Evolutionary conservation across 345 rosid genomes (phyloP), one percentile per base, ranked within the genome.

Genomic region (Hibiscus mutabilis): DNA sequence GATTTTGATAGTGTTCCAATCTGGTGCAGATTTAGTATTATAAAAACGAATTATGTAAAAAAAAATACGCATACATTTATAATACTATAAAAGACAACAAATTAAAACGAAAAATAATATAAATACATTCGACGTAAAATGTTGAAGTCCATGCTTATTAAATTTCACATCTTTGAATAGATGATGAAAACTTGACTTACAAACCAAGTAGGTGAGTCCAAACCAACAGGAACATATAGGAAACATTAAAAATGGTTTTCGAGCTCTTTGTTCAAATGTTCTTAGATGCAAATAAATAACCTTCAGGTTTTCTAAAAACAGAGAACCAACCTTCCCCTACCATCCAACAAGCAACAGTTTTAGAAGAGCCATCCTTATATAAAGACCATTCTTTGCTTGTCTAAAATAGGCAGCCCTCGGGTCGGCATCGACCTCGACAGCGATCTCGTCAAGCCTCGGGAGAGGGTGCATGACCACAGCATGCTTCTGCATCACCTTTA

Each of bases 331-430:
- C 55, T 1, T 15, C 10, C 19, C 33, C 76, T 73, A 81, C 82
- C 82, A 83, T 15, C 82, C 84, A 2, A 83, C 73, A 52, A 78
- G 80, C 4, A 74, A 72, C 42, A 79, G 49, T 59, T 80, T 74
- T 77, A 92, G 76, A 72, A 92, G 97, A 75, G 99, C 98, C 99
- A 95, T 92, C 72, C 99, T 77, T 19, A 95, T 92, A 74, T 85
- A 90, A 63, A 95, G 96, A 58, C 98, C 98, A 31, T 95, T 95
- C 94, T 90, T 92, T 37, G 97, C 98, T 86, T 95, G 99, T 82
- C 99, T 89, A 71, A 95, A 95, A 82, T 92, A 90, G 3, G 99
- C 99, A 72, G 96, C 97, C 60, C 98, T 89, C 19, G 94, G 96
- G 81, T 95, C 99, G 7, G 58, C 74, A 63, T 92, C 98, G 14